A percentile compares a stretch with the other conserved stretches of the same genome.
These are phyloP conservation scores for Fraxinus pennsylvanica DNA, from an alignment of 257 asterid species.

Conservation along the genomic window DNA sequence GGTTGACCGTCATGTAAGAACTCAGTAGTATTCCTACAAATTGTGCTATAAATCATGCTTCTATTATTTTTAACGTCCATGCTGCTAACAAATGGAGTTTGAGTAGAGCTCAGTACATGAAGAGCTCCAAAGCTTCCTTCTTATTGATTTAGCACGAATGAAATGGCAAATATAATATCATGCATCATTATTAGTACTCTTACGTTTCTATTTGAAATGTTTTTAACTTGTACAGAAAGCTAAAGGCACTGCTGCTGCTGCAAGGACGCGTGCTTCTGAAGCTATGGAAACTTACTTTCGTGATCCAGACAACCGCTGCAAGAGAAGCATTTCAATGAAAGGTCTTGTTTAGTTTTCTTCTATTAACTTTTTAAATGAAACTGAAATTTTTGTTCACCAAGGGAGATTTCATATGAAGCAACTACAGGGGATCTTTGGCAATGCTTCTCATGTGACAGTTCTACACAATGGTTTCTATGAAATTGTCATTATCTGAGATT, in stretches of 20 bases:
- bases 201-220: background rate
- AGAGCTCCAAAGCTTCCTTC: background rate
- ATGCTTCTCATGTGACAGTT: background rate
- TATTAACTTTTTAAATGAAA: background rate
- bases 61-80: no score
- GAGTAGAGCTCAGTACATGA: background rate
- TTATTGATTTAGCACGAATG: background rate
- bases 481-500: background rate
- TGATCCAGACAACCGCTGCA: conserved; percentile 81
- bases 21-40: background rate
- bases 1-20: background rate
- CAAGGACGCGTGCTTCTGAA: conserved; percentile 86
- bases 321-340: conserved; percentile 86
- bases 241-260: conserved; percentile 72
- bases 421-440: background rate
- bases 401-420: background rate
- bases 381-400: background rate
- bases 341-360: conserved; percentile 40
- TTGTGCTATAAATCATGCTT: background rate
- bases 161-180: background rate
- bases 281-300: conserved; percentile 75
- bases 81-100: background rate
- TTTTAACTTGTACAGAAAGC: conserved; percentile 48
- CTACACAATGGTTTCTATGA: background rate
- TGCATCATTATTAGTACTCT: background rate